A percentile compares a stretch with the other conserved stretches of the same genome.
These are phyloP conservation scores for Xylaria bambusicola DNA, from an alignment of 495 filamentous ascomycete species.

Conservation along the genomic window DNA sequence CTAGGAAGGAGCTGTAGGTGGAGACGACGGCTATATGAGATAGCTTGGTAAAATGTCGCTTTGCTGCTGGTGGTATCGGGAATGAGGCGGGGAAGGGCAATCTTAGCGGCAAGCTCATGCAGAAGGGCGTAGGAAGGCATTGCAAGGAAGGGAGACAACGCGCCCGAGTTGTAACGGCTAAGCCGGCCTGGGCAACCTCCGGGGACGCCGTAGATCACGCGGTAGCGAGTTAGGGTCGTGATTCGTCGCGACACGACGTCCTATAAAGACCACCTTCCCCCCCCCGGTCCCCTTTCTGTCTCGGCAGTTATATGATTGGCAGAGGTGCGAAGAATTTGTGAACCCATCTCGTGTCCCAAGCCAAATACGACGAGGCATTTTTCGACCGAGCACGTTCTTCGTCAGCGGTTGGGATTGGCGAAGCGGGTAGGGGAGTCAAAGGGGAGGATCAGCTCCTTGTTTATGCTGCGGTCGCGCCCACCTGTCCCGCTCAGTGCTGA, in stretches of 20 bases:
- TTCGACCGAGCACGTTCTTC: slow-evolving; percentile 12
- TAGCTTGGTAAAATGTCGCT: slow-evolving; percentile 18
- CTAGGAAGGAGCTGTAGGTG: slow-evolving; percentile 6
- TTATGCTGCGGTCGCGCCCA: slow-evolving; percentile 19
- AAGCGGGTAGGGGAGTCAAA: slow-evolving; percentile 17
- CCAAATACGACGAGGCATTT: slow-evolving; percentile 12
- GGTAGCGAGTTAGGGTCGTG: slow-evolving; percentile 6
- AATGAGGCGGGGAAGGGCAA: slow-evolving; percentile 10
- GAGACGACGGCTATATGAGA: neutral
- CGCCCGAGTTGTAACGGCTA: slow-evolving; percentile 16
- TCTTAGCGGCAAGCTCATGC: slow-evolving; percentile 10
- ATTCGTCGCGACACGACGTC: slow-evolving; percentile 21
- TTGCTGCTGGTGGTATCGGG: slow-evolving; percentile 18
- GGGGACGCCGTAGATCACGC: slow-evolving; percentile 13
- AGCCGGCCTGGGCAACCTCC: slow-evolving; percentile 20
- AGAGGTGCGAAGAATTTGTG: slow-evolving; percentile 21
- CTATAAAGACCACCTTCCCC: slow-evolving; percentile 15
- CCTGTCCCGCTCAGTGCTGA: slow-evolving; percentile 20
- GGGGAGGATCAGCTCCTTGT: slow-evolving; percentile 19
- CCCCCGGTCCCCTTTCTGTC: slow-evolving; percentile 13
- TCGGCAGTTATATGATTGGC: slow-evolving; percentile 21
- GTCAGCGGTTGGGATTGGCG: neutral
- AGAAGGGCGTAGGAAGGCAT: slow-evolving; percentile 11
- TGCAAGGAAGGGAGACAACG: slow-evolving; percentile 13
- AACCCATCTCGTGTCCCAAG: slow-evolving; percentile 17